Base-by-base conservation (phyloP, 192 early-diverging fungal species). In the Polychytrium aggregatum region DNA sequence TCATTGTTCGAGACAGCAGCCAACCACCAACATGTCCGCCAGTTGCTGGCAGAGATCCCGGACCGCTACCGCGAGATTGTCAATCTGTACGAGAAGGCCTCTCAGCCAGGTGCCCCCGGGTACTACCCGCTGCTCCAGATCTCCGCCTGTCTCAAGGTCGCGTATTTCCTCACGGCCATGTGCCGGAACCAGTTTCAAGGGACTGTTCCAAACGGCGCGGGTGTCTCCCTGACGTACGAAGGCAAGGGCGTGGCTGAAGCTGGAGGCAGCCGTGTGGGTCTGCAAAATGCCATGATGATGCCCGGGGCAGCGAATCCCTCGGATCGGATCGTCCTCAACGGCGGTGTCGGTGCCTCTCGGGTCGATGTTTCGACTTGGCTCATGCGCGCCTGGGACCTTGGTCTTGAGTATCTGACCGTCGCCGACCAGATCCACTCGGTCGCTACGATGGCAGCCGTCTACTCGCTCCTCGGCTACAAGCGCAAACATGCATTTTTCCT, bases 401-500 rank as follows among this genome's bases (percentile, higher is more conserved):
- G 69, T 17, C 25, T 79, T 18, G 71, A 82, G 49, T 74, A 71
- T 50, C 40, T 86, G 38, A 52, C 69, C 3, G 35, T 74, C 18
- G 46, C 59, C 18, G 81, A 85, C 52, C 79, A 86, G 48, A 64
- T 85, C 35, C 36, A 47, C n/a, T 49, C 37, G 35, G 44, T 67
- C 3, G 67, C 81, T 0, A 61, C 59, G 3, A 74, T 86, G 25
- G 70, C 83, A 0, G 55, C 77, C 5, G 59, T 83, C 24, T 81
- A 77, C 41, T 70, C 70, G 2, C 57, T 56, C 11, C 67, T 86
- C 28, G 78, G 77, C 36, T 69, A 68, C 34, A 38, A 60, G 20
- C 46, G 80, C 25, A 86, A 86, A 51, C 80, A 86, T 45, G 76
- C 80, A 0, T 83, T 86, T 56, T 84, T 79, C 45, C 59, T 86